Base-by-base conservation (phyloP, 208 protist species). In the Zelonia costaricensis region DNA sequence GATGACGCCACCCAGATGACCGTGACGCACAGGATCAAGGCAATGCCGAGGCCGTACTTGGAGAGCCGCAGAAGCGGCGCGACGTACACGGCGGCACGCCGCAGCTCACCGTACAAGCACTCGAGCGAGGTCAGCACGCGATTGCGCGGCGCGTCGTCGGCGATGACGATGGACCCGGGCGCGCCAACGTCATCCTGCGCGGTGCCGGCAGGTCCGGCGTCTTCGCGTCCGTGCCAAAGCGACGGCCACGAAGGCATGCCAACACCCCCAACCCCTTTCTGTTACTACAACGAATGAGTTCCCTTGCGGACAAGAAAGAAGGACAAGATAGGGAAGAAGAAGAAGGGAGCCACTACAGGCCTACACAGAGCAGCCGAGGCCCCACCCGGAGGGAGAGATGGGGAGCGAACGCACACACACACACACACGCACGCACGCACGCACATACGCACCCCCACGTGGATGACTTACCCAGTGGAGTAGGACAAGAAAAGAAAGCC, bases 1-100 rank as follows among this genome's bases (percentile, higher is more conserved):
- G 90, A 95, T 2, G 92, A 91, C 1, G 74, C 78, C 9, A 97
- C 91, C 90, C 92, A 96, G 49, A 97, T 97, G 45, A 97, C 69
- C 2, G 87, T 83, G 36, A 97, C 91, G 40, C 79, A 88, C 9
- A 97, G 27, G 51, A 97, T 95, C 0, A 97, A 70, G 0, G 76
- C 39, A 23, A 97, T 52, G 43, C 91, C 93, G n/a, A 96, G 76
- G 9, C 75, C 54, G 62, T 97, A 92, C 48, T 82, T 82, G 25
- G 80, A 78, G 0, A 87, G 20, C 10, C 52, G 47, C 43, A 79
- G 31, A 45, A 72, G 27, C 10, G 53, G 42, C 16, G 57, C 8
- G n/a, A 63, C 40, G 36, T 33, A 35, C 15, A 9, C 59, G 22
- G 16, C 31, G 12, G 43, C 18, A 5, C 27, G 33, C 15, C 23